These are phyloP conservation scores for Heterobasidion occidentale DNA, from an alignment of 1,284 basidiomycete species.

Conservation along the genomic window DNA sequence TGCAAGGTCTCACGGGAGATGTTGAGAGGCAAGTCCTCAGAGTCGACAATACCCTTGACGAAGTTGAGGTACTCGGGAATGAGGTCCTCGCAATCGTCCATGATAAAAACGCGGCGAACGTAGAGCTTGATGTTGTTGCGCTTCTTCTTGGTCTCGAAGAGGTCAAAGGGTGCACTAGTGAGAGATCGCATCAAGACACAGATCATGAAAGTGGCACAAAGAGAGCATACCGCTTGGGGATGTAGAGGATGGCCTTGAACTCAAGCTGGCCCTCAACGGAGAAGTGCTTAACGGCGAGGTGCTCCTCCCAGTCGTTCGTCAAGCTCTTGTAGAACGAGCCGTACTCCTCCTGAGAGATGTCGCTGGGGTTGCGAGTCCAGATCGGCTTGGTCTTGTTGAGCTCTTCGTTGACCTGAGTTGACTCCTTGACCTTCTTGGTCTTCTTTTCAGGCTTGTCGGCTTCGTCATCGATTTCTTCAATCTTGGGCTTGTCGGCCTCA, in stretches of 20 bases:
- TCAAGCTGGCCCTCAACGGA: slow-evolving; percentile 99
- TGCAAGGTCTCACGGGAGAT: slow-evolving; percentile 99
- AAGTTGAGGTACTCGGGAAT: slow-evolving; percentile 99
- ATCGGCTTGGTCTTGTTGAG: slow-evolving; percentile 99
- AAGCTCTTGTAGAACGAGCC: slow-evolving; percentile 98
- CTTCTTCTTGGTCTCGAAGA: slow-evolving; percentile 99
- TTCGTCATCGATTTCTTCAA: slow-evolving; percentile 78
- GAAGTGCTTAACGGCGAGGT: slow-evolving; percentile 99
- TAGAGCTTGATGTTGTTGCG: slow-evolving; percentile 99
- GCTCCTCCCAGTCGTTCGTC: slow-evolving; percentile 99
- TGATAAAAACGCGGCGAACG: slow-evolving; percentile 99
- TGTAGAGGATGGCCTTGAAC: slow-evolving; percentile 98
- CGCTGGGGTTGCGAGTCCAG: slow-evolving; percentile 97
- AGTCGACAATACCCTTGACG: slow-evolving; percentile 99
- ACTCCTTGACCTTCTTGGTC: slow-evolving; percentile 96
- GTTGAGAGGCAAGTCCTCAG: slow-evolving; percentile 99
- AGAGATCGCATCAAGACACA: not conserved
- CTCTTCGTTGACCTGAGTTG: slow-evolving; percentile 88
- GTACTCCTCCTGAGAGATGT: slow-evolving; percentile 94
- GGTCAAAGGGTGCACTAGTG: slow-evolving; percentile 88
- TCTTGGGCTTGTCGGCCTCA: slow-evolving; percentile 65
- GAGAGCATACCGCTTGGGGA: slow-evolving; percentile 81
- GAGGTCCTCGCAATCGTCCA: slow-evolving; percentile 99
- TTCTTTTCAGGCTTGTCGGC: slow-evolving; percentile 90
- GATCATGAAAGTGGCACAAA: not conserved